Evolutionary conservation across 495 filamentous ascomycete species (phyloP), one percentile per base, ranked within the genome.

Genomic region (Aspergillus funiculosus): DNA sequence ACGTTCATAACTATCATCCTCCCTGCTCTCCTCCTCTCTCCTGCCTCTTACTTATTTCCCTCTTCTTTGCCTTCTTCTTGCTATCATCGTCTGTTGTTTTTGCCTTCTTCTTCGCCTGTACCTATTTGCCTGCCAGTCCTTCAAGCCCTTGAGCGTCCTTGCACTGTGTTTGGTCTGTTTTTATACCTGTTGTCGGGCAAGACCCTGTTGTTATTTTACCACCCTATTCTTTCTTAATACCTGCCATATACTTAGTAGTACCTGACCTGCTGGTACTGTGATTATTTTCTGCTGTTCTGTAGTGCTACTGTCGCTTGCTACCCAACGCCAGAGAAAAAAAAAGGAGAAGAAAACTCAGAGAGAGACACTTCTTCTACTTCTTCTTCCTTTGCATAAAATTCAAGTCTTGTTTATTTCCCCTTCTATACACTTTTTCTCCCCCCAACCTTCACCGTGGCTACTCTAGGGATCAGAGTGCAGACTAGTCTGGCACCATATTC

Each of bases 381-480:
- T 36, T 43, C 26, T 21, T 5, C 35, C 32, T 20, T 38, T 22
- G 35, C 29, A 32, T n/a, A n/a, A n/a, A n/a, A n/a, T n/a, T n/a
- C n/a, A n/a, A n/a, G n/a, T n/a, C 37, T 20, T 26, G 17, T 27
- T 34, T 28, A 30, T 36, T 19, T 35, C 36, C 24, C 6, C 27
- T 22, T 35, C 9, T n/a, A 21, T 9, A 10, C 4, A 13, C 22
- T 43, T 31, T 28, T 47, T 15, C 15, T 22, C 20, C 26, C 27
- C 36, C 45, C 45, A 22, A 15, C 38, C 31, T 50, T 58, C 67
- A 68, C 50, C 63, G 61, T 71, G 69, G 69, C 68, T 61, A 64
- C 67, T 49, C 55, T 71, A 50, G 66, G 59, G 51, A 59, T 70
- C 53, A 66, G 59, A 57, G 57, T 71, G 48, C 59, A 63, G 47